These are phyloP conservation scores for Aspergillus texensis DNA, from an alignment of 2,329 filamentous ascomycete species.

Conservation along the genomic window DNA sequence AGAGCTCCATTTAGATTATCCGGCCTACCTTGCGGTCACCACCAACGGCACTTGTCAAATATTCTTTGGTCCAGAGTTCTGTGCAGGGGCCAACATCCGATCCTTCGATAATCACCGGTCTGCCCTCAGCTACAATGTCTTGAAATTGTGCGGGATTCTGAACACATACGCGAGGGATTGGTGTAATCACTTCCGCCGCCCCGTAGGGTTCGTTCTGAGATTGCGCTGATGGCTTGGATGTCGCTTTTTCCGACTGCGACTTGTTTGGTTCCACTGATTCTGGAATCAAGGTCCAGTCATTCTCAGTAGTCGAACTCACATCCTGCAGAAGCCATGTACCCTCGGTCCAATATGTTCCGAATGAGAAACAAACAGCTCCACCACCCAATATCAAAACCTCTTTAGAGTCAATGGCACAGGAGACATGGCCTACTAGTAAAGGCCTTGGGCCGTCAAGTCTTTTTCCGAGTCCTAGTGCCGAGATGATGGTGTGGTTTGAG, in stretches of 20 bases:
- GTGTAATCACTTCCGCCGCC: constrained; percentile 13
- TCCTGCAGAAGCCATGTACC: constrained; percentile 56
- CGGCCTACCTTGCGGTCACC: constrained; percentile 59
- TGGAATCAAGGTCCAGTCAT: constrained; percentile 37
- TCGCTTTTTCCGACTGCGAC: constrained; percentile 7
- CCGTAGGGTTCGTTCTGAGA: constrained; percentile 18
- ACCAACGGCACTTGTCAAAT: constrained; percentile 67
- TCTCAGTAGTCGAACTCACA: constrained; percentile 24
- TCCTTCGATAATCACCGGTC: constrained; percentile 67
- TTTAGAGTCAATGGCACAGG: constrained; percentile 50
- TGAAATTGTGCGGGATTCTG: constrained; percentile 61
- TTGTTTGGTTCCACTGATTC: constrained; percentile 17
- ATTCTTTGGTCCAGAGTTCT: constrained; percentile 67
- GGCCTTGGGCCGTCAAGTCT: constrained; percentile 55
- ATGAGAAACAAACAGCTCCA: constrained; percentile 86
- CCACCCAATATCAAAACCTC: constrained; percentile 71
- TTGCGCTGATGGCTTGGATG: neutral
- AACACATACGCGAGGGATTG: constrained; percentile 58
- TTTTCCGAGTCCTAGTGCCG: constrained; percentile 28
- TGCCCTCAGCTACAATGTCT: constrained; percentile 58
- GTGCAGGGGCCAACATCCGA: constrained; percentile 70
- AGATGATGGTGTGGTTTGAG: constrained; percentile 28
- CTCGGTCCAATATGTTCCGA: constrained; percentile 82
- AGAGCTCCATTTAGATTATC: constrained; percentile 8
- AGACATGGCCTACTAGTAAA: constrained; percentile 70